phyloP scores from a whole-genome alignment of 2,329 filamentous ascomycete genomes.

The Xylaria arbuscula region DNA sequence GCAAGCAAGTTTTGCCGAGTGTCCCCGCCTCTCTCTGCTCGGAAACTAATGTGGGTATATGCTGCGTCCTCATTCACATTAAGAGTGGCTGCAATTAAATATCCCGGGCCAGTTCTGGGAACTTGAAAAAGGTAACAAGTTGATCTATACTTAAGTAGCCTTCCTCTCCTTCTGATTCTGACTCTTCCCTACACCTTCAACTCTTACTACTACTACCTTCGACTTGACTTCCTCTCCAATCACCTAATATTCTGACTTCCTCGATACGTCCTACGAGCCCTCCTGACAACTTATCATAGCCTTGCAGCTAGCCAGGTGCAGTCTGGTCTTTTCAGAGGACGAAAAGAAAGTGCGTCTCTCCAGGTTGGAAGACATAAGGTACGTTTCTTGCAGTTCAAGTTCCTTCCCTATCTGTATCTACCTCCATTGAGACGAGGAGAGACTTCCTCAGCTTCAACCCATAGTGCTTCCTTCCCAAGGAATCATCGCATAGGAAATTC shows the following conservation, averaged over 20 bases:
- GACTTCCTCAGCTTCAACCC: not conserved
- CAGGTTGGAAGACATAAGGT: not conserved
- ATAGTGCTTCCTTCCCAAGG: not conserved
- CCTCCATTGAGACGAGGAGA: not conserved
- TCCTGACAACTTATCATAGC: not conserved
- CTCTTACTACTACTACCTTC: not conserved
- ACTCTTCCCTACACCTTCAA: not conserved
- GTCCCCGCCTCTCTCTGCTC: not conserved
- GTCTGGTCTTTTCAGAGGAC: too few species aligned
- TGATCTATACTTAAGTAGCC: not conserved
- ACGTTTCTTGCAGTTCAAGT: not conserved
- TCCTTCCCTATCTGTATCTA: not conserved
- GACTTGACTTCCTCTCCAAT: too few species aligned
- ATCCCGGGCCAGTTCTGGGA: not conserved
- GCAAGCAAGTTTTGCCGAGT: not conserved
- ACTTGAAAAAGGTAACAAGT: not conserved
- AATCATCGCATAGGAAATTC: not conserved
- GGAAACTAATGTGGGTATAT: not conserved
- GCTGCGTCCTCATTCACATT: not conserved
- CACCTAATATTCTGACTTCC: not conserved
- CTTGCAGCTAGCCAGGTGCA: not conserved
- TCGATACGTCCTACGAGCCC: not conserved
- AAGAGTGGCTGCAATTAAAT: not conserved
- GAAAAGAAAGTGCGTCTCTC: too few species aligned
- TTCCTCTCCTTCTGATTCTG: not conserved